Evolutionary conservation across 2,329 filamentous ascomycete genomes (phyloP).

Genomic region (Claviceps humidiphila): DNA sequence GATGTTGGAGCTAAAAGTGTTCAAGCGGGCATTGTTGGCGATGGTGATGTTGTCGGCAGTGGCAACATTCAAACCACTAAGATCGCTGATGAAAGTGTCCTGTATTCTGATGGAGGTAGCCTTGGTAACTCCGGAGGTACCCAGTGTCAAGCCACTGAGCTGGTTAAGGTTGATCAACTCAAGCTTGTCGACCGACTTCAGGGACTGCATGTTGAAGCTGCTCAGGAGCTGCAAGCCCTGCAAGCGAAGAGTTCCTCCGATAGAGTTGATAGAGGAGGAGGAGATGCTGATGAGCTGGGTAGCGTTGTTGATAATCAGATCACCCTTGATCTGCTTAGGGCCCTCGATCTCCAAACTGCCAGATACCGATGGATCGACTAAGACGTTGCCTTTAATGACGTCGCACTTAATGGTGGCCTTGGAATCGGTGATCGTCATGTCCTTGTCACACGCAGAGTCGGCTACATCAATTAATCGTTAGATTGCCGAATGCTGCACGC

Average conservation of each 20-base stretch:
- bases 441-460: conserved; percentile 30
- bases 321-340: conserved; percentile 40
- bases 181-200: conserved; percentile 54
- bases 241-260: conserved; percentile 60
- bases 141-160: conserved; percentile 36
- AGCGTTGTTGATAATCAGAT: conserved; percentile 49
- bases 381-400: conserved; percentile 56
- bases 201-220: conserved; percentile 50
- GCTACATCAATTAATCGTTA: conserved; percentile 1
- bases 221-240: conserved; percentile 55
- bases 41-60: conserved; percentile 64
- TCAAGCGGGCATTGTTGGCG: conserved; percentile 79
- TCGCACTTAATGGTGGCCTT: conserved; percentile 50
- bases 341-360: conserved; percentile 50
- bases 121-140: conserved; percentile 45
- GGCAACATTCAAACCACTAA: conserved; percentile 70
- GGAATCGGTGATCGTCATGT: conserved; percentile 51
- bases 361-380: conserved; percentile 43
- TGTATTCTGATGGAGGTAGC: conserved; percentile 59
- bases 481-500: neutral
- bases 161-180: conserved; percentile 58
- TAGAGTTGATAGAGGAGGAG: conserved; percentile 46
- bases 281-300: conserved; percentile 45
- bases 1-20: conserved; percentile 62
- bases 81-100: conserved; percentile 70